phyloP scores from a whole-genome alignment of 1,284 basidiomycete genomes.

The Ceratobasidium sp. region DNA sequence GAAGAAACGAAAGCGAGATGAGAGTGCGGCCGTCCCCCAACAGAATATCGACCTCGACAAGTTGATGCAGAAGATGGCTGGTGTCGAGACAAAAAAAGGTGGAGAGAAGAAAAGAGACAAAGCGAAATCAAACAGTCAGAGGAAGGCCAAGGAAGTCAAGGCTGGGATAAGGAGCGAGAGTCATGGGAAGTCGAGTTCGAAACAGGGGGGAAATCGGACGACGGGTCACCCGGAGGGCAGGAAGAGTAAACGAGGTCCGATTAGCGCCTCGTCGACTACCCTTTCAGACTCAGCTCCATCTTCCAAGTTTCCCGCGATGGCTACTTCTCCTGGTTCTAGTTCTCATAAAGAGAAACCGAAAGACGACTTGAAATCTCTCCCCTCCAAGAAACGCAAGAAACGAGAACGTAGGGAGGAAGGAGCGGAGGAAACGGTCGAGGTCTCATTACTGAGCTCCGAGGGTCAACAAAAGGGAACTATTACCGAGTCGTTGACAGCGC shows the following conservation, averaged over 20 bases:
- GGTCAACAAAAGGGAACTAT: background rate
- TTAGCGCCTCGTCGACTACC: conserved; percentile 9
- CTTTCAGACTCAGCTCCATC: conserved; percentile 11
- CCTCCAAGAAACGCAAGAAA: conserved; percentile 41
- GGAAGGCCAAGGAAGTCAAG: too few relatives aligned
- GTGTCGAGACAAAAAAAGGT: conserved; percentile 46
- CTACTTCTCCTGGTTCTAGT: background rate
- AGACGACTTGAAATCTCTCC: conserved; percentile 11
- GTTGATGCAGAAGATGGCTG: conserved; percentile 69
- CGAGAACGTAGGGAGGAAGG: conserved; percentile 2
- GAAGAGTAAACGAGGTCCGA: background rate
- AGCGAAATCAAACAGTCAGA: conserved; percentile 48
- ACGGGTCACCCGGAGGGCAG: conserved; percentile 42
- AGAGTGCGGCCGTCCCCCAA: background rate
- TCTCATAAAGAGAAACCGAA: conserved; percentile 5
- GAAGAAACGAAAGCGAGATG: background rate
- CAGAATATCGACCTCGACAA: conserved; percentile 66
- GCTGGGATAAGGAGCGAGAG: conserved; percentile 49
- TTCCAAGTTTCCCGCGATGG: background rate
- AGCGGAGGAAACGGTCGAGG: too few relatives aligned
- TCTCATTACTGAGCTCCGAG: conserved; percentile 2
- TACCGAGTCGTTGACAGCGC: conserved; percentile 65
- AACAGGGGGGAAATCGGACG: conserved; percentile 46
- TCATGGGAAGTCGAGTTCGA: too few relatives aligned
- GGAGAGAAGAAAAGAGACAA: conserved; percentile 42